A percentile compares a stretch with the other conserved stretches of the same genome.
These are phyloP conservation scores for Arthrobotrys musiformis DNA, from an alignment of 2,329 filamentous ascomycete genomes.

Conservation along the genomic window DNA sequence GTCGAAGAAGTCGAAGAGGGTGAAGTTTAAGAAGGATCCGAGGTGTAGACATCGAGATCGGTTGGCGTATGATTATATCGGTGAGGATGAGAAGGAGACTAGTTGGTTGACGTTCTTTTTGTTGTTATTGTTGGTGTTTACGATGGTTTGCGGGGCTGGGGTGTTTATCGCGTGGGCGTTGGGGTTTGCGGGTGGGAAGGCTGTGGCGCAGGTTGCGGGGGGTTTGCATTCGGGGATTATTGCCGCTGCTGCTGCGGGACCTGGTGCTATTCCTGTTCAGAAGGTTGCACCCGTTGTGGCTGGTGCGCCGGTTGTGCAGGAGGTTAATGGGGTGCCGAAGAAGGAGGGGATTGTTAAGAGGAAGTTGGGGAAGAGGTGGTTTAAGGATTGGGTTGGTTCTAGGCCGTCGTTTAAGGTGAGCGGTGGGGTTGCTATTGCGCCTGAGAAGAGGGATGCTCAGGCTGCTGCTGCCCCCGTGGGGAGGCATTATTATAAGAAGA, in stretches of 20 bases:
- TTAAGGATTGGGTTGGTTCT: neutral
- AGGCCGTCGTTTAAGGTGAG: neutral
- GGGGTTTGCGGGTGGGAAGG: constrained; percentile 40
- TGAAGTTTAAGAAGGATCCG: constrained; percentile 46
- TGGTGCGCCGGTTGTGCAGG: constrained; percentile 21
- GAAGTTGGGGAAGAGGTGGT: neutral
- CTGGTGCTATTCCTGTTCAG: neutral
- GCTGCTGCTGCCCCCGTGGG: neutral
- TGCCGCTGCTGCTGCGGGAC: constrained; percentile 8
- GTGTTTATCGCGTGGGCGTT: constrained; percentile 53
- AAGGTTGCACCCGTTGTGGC: neutral
- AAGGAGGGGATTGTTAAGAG: neutral
- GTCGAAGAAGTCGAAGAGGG: constrained; percentile 22
- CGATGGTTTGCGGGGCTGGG: constrained; percentile 40
- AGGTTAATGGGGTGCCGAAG: neutral
- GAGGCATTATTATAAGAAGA: neutral
- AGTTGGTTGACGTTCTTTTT: constrained; percentile 48
- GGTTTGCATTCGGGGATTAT: constrained; percentile 5
- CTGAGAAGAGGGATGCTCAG: neutral
- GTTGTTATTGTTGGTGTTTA: constrained; percentile 29
- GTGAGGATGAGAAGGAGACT: constrained; percentile 37
- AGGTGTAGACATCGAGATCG: constrained; percentile 30
- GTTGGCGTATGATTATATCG: constrained; percentile 29
- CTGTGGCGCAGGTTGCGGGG: constrained; percentile 4
- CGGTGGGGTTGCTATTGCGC: neutral